phyloP scores from a whole-genome alignment of 1,284 basidiomycete genomes.

The Cutaneotrichosporon sp. region DNA sequence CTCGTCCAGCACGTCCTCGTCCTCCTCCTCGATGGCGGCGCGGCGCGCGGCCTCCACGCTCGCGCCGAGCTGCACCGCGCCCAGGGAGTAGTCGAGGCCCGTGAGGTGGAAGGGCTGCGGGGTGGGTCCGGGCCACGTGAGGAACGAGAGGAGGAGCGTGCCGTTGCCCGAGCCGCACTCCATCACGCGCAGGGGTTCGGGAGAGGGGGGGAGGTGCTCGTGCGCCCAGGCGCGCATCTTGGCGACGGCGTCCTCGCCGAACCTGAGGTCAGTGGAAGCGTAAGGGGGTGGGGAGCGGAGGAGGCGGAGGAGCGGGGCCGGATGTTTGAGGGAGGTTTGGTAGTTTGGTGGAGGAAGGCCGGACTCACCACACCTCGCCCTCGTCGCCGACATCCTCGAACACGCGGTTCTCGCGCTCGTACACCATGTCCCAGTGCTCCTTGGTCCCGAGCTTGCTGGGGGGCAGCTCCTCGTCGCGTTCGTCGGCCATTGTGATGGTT shows the following conservation, averaged over 20 bases:
- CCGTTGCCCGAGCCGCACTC: slow-evolving; percentile 53
- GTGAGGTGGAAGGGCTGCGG: slow-evolving; percentile 45
- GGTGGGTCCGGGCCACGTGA: slow-evolving; percentile 35
- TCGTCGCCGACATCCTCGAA: slow-evolving; percentile 37
- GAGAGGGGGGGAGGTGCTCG: slow-evolving; percentile 33
- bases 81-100: slow-evolving; percentile 51
- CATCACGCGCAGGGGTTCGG: slow-evolving; percentile 36
- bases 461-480: slow-evolving; percentile 49
- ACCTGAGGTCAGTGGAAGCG: slow-evolving; percentile 33
- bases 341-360: no score
- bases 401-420: slow-evolving; percentile 53
- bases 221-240: slow-evolving; percentile 53
- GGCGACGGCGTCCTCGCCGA: slow-evolving; percentile 47
- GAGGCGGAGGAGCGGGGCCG: background rate
- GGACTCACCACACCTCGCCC: slow-evolving; percentile 48
- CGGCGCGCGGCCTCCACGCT: slow-evolving; percentile 38
- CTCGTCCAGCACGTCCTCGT: slow-evolving; percentile 32
- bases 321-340: no score
- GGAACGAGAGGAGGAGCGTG: slow-evolving; percentile 52
- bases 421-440: slow-evolving; percentile 54
- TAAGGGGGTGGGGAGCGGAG: background rate
- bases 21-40: slow-evolving; percentile 23
- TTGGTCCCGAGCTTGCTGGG: slow-evolving; percentile 53
- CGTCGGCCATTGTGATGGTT: slow-evolving; percentile 16
- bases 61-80: slow-evolving; percentile 36